Base-by-base conservation (phyloP, 2,329 filamentous ascomycete genomes). In the Mycosphaerella sp. region DNA sequence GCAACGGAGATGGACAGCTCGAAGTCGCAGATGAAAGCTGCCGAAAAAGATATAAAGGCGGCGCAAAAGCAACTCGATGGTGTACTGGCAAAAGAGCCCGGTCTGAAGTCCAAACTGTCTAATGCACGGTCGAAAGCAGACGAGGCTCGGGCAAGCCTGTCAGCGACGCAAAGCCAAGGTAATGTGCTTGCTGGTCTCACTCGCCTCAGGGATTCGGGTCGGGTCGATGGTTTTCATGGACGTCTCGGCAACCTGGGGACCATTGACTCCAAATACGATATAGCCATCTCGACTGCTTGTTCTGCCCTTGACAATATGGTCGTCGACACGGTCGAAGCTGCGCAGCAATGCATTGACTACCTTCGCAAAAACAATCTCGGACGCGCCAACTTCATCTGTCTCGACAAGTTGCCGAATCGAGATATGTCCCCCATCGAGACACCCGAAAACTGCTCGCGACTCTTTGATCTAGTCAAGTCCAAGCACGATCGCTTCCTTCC, bases 231-330 rank as follows among this genome's bases (percentile, higher is more conserved):
- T 2, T 98, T 98, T 73, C 90, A 98, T 66, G 93, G 93, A 26
- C 85, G 93, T 32, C 83, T 98, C 3, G 95, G 93, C 8, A 96
- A 97, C 63, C 80, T 98, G 1, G 93, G 93, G 42, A 85, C 88
- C 0, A 98, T 98, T 62, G 91, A 98, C 65, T 80, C 88, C 68
- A 89, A 88, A 72, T 98, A 95, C 70, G 93, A 98, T 66, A 83
- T 98, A 42, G 93, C 93, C n/a, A 95, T 98, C 57, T 98, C 95
- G 0, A 98, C 93, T 0, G 95, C 93, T 9, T 97, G 93, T 63
- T 85, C 88, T 44, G 81, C 87, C 2, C 81, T 98, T 8, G 89
- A 98, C 71, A 95, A 97, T 67, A 91, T 98, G 72, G 92, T 98
- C 8, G 95, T 95, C 0, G 93, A 97, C 65, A 91, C 89, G 0